phyloP scores from a whole-genome alignment of 306 rosid genomes.

The Aeschynomene evenia region DNA sequence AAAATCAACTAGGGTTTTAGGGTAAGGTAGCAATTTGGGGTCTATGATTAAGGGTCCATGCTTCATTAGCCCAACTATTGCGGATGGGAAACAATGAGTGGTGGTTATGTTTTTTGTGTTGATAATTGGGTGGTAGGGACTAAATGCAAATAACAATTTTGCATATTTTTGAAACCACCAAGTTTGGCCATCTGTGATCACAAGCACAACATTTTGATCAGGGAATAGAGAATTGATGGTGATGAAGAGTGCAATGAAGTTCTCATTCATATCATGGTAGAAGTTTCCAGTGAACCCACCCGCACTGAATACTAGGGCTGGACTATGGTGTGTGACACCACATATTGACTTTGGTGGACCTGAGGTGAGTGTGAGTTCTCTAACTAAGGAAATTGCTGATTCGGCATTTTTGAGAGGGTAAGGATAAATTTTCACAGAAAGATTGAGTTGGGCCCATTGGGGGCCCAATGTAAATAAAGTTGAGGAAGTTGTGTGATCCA shows the following conservation, averaged over 20 bases:
- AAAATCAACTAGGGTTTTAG: conserved; percentile 40
- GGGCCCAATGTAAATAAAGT: conserved; percentile 34
- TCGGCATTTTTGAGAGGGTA: conserved; percentile 49
- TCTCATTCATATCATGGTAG: conserved; percentile 54
- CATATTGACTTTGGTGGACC: conserved; percentile 34
- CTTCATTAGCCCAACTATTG: conserved; percentile 36
- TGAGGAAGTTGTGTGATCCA: conserved; percentile 30
- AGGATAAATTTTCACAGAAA: conserved; percentile 32
- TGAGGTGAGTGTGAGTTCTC: conserved; percentile 36
- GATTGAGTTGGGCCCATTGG: not conserved
- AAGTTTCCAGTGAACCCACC: conserved; percentile 58
- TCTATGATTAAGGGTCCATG: conserved; percentile 47
- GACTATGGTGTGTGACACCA: conserved; percentile 37
- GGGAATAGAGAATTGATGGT: conserved; percentile 36
- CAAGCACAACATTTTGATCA: conserved; percentile 37
- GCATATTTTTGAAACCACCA: conserved; percentile 52
- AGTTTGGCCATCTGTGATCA: conserved; percentile 20
- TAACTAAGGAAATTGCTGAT: conserved; percentile 28
- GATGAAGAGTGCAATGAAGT: conserved; percentile 56
- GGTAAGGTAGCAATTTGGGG: conserved; percentile 33
- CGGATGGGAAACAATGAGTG: conserved; percentile 47
- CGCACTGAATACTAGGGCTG: conserved; percentile 50
- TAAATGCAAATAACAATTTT: conserved; percentile 29
- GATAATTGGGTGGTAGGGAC: conserved; percentile 32
- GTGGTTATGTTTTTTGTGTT: conserved; percentile 1